Conservation (phyloP, 768 basidiomycete genomes). For the Calocybe indica region DNA sequence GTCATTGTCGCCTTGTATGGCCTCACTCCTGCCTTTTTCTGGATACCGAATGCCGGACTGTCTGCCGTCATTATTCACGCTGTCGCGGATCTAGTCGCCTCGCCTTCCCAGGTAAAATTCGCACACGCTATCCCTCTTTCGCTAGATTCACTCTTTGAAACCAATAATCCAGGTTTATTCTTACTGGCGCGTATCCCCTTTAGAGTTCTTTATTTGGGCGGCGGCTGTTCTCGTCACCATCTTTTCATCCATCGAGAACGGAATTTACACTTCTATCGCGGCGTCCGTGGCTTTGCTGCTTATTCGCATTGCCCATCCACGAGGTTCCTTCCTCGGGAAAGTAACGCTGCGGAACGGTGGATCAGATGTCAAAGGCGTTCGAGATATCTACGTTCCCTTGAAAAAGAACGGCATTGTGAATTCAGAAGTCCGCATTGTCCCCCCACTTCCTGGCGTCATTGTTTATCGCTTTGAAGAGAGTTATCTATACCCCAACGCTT, state of each 20-base stretch:
- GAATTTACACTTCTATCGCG: slow-evolving; percentile 84
- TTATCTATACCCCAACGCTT: slow-evolving; percentile 79
- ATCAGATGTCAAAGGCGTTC: slow-evolving; percentile 29
- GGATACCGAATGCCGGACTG: slow-evolving; percentile 78
- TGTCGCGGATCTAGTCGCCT: slow-evolving; percentile 81
- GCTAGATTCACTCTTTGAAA: neutral
- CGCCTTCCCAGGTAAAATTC: slow-evolving; percentile 51
- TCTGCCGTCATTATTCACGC: slow-evolving; percentile 95
- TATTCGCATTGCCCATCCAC: slow-evolving; percentile 81
- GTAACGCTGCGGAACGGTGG: slow-evolving; percentile 51
- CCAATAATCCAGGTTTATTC: slow-evolving; percentile 52
- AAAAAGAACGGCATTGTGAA: slow-evolving; percentile 55
- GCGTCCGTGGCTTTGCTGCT: slow-evolving; percentile 77
- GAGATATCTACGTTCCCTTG: slow-evolving; percentile 85
- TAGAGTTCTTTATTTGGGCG: slow-evolving; percentile 86
- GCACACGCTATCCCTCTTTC: neutral
- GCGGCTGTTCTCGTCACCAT: slow-evolving; percentile 87
- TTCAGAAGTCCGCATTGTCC: slow-evolving; percentile 61
- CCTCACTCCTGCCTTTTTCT: slow-evolving; percentile 87
- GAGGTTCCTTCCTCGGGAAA: slow-evolving; percentile 87
- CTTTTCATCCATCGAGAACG: slow-evolving; percentile 92
- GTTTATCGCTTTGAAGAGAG: slow-evolving; percentile 92
- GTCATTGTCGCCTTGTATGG: slow-evolving; percentile 95
- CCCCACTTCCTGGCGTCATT: slow-evolving; percentile 82
- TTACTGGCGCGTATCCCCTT: slow-evolving; percentile 91